These are phyloP conservation scores for Paralagenidium karlingii DNA, from an alignment of 352 stramenopile genomes.

Conservation along the genomic window DNA sequence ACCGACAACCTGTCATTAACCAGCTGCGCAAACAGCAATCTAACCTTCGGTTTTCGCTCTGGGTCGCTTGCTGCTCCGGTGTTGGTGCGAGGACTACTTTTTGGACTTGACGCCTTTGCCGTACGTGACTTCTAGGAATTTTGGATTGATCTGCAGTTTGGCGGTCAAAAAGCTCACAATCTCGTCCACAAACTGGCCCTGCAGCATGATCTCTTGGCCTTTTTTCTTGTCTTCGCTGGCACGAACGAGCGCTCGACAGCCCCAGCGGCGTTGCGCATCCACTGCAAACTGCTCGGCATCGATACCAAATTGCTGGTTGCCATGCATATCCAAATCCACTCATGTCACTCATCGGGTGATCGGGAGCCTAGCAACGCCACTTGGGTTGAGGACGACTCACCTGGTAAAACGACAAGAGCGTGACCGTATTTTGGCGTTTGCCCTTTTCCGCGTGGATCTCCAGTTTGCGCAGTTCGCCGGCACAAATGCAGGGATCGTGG, in stretches of 20 bases:
- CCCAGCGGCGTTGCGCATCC: conserved; percentile 76
- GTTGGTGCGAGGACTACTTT: conserved; percentile 35
- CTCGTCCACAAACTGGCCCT: conserved; percentile 73
- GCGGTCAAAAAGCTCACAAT: conserved; percentile 45
- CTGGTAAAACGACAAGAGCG: conserved; percentile 49
- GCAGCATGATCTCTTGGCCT: conserved; percentile 60
- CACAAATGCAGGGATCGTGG: conserved; percentile 48
- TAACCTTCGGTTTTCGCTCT: too few species aligned
- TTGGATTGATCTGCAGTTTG: conserved; percentile 55
- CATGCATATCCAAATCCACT: not conserved
- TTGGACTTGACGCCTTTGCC: conserved; percentile 74
- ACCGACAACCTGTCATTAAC: too few species aligned
- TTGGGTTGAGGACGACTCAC: not conserved
- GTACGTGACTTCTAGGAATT: conserved; percentile 55
- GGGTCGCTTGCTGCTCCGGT: too few species aligned
- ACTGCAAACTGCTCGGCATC: conserved; percentile 54
- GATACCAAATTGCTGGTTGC: conserved; percentile 74
- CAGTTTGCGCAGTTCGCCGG: conserved; percentile 40
- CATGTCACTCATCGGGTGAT: too few species aligned
- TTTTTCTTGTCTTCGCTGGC: conserved; percentile 43
- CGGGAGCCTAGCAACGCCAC: too few species aligned
- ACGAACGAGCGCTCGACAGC: conserved; percentile 46
- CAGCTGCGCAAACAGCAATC: too few species aligned
- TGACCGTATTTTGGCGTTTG: conserved; percentile 65
- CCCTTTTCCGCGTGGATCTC: conserved; percentile 47